phyloP scores from a whole-genome alignment of 177 flowering plant species.

The Tripterygium wilfordii region DNA sequence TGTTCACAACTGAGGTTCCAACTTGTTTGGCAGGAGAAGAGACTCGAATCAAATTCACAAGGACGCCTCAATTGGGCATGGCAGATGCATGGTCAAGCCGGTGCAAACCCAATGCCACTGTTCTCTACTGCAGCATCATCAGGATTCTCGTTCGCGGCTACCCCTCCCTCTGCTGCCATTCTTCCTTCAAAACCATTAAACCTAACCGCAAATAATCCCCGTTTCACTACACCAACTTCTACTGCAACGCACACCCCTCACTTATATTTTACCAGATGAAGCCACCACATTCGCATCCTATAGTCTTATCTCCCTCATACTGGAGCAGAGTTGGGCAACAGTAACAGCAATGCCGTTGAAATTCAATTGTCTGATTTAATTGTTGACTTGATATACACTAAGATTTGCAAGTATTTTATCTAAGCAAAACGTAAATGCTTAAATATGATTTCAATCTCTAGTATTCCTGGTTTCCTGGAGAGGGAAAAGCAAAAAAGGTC shows the following conservation, averaged over 20 bases:
- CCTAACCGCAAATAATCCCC: conserved; percentile 14
- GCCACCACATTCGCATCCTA: conserved; percentile 22
- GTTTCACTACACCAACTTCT: conserved; percentile 10
- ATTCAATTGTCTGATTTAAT: conserved; percentile 9
- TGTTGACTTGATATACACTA: conserved; percentile 3
- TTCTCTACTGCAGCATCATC: conserved; percentile 58
- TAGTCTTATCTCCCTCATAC: not conserved
- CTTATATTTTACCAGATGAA: conserved; percentile 15
- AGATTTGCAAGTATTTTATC: no score
- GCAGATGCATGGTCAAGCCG: conserved; percentile 29
- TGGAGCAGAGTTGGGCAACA: not conserved
- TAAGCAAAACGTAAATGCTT: no score
- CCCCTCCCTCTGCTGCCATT: conserved; percentile 27
- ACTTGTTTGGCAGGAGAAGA: conserved; percentile 29
- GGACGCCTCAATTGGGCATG: conserved; percentile 30
- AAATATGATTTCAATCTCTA: not conserved
- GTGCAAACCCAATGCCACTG: conserved; percentile 23
- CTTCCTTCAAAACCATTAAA: conserved; percentile 11
- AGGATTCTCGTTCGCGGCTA: conserved; percentile 43
- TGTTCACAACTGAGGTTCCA: not conserved
- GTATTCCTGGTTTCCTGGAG: no score
- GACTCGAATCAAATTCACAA: conserved; percentile 19
- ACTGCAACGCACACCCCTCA: conserved; percentile 11
- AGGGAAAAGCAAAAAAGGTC: no score
- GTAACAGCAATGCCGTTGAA: not conserved